Evolutionary conservation across 805 yeast species (phyloP).

Genomic region (Barnettozyma vustinii): DNA sequence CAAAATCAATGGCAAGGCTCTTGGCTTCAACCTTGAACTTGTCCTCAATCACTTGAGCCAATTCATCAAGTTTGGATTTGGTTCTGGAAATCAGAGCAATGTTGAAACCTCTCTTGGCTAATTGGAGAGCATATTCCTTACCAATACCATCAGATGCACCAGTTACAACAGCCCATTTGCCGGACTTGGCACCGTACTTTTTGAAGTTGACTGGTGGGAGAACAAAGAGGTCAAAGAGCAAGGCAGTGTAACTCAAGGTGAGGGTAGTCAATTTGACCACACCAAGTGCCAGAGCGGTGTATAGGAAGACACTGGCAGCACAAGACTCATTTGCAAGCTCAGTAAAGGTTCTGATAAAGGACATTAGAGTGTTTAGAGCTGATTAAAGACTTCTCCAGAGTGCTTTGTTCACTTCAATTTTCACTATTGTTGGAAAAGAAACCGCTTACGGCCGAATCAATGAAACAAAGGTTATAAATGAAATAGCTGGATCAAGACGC

Average conservation of each 20-base stretch:
- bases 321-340: slow-evolving; percentile 9
- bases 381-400: not conserved
- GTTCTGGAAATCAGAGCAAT: slow-evolving; percentile 83
- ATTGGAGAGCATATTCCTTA: slow-evolving; percentile 80
- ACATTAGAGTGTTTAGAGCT: slow-evolving; percentile 9
- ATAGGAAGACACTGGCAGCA: slow-evolving; percentile 25
- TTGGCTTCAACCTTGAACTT: slow-evolving; percentile 60
- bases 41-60: slow-evolving; percentile 57
- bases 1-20: slow-evolving; percentile 72
- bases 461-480: no score
- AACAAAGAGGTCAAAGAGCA: slow-evolving; percentile 58
- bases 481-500: no score
- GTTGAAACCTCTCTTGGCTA: slow-evolving; percentile 82
- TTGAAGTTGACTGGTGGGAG: slow-evolving; percentile 52
- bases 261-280: slow-evolving; percentile 49
- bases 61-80: slow-evolving; percentile 59
- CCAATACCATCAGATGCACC: slow-evolving; percentile 99
- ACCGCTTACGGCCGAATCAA: no score
- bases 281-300: slow-evolving; percentile 53
- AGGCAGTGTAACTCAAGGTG: slow-evolving; percentile 43
- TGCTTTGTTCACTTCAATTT: not conserved
- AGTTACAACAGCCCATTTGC: slow-evolving; percentile 90
- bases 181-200: slow-evolving; percentile 69
- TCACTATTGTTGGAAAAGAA: not conserved
- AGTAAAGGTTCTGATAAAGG: slow-evolving; percentile 11